phyloP scores from a whole-genome alignment of 2,329 filamentous ascomycete genomes.

The Trichoderma guizhouense region DNA sequence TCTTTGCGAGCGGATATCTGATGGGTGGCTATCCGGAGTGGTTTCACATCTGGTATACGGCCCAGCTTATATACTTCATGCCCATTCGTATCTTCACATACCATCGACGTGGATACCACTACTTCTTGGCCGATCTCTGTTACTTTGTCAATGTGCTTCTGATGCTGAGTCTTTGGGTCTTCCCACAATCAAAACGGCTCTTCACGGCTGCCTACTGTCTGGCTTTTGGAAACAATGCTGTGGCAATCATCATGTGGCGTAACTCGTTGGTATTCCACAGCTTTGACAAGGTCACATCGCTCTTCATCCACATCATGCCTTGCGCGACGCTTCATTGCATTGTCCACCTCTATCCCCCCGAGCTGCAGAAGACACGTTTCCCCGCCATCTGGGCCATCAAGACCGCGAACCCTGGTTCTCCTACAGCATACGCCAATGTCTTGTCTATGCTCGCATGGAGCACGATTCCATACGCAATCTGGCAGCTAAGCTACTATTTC shows the following conservation, averaged over 20 bases:
- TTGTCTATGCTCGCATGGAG: slow-evolving; percentile 91
- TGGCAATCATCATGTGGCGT: slow-evolving; percentile 98
- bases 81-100: slow-evolving; percentile 92
- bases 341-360: slow-evolving; percentile 72
- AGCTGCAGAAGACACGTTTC: slow-evolving; percentile 66
- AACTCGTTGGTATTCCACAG: slow-evolving; percentile 98
- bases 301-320: slow-evolving; percentile 99
- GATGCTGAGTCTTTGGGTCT: slow-evolving; percentile 81
- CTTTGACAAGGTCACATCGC: slow-evolving; percentile 93
- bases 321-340: slow-evolving; percentile 90
- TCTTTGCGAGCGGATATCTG: slow-evolving; percentile 93
- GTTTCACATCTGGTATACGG: slow-evolving; percentile 92
- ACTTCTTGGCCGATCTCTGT: slow-evolving; percentile 94
- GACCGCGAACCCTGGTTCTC: slow-evolving; percentile 62
- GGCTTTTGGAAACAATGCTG: slow-evolving; percentile 92
- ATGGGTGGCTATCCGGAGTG: slow-evolving; percentile 80
- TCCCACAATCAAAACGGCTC: slow-evolving; percentile 83
- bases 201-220: slow-evolving; percentile 92
- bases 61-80: slow-evolving; percentile 91
- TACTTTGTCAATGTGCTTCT: slow-evolving; percentile 95
- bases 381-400: slow-evolving; percentile 85
- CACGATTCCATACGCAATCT: slow-evolving; percentile 84
- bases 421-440: slow-evolving; percentile 74
- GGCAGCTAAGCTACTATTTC: slow-evolving; percentile 92
- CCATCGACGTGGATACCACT: slow-evolving; percentile 87